A percentile compares a stretch with the other conserved stretches of the same genome.
These are phyloP conservation scores for Backusella parvicylindrica DNA, from an alignment of 192 early-diverging fungal genomes.

Conservation along the genomic window DNA sequence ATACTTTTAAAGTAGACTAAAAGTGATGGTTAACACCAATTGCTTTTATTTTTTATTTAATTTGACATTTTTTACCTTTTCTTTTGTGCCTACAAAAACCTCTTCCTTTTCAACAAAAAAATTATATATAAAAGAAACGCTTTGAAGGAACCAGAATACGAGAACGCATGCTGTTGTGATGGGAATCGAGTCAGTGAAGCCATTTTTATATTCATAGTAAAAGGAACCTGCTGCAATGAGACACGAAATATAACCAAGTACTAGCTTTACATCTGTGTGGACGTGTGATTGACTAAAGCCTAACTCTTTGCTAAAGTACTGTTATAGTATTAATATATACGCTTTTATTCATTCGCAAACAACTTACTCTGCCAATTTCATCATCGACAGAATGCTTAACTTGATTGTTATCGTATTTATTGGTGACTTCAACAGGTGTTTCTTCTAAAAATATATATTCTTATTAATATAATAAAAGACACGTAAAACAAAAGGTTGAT, in stretches of 20 bases:
- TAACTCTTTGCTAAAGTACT: constrained; percentile 44
- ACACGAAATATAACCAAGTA: constrained; percentile 76
- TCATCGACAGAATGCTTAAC: constrained; percentile 67
- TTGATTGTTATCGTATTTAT: constrained; percentile 47
- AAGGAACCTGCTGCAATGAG: constrained; percentile 70
- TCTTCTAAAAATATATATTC: background rate
- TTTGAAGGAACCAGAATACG: constrained; percentile 45
- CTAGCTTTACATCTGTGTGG: constrained; percentile 79
- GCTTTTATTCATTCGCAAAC: background rate
- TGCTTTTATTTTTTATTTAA: background rate
- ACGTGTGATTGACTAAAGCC: constrained; percentile 70
- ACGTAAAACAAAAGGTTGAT: background rate
- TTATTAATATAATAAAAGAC: background rate
- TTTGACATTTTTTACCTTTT: background rate
- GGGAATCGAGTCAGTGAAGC: constrained; percentile 60
- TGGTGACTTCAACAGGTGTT: constrained; percentile 27
- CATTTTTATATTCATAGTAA: constrained; percentile 64
- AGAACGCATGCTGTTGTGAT: constrained; percentile 57
- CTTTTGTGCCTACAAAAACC: constrained; percentile 54
- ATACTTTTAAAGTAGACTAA: background rate
- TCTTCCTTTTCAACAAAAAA: constrained; percentile 63
- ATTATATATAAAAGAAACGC: constrained; percentile 51
- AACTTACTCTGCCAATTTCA: constrained; percentile 50
- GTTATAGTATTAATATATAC: background rate
- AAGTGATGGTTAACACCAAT: background rate